phyloP scores from a whole-genome alignment of 345 rosid genomes.

The Jatropha curcas region DNA sequence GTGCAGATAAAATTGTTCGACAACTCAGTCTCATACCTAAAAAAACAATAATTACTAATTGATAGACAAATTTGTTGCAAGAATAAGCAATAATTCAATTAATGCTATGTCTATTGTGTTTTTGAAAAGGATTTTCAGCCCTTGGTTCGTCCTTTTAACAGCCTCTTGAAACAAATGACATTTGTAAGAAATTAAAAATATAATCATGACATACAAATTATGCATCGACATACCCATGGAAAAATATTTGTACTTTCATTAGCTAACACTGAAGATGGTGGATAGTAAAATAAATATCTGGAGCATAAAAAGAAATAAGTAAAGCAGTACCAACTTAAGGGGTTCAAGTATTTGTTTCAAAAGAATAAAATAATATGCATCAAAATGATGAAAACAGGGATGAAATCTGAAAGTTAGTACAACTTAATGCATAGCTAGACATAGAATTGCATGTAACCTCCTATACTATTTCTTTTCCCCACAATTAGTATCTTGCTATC shows the following conservation, averaged over 20 bases:
- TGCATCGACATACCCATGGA: neutral
- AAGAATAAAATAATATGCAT: neutral
- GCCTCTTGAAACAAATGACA: too few species aligned
- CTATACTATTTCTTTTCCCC: neutral
- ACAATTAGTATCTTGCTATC: conserved; percentile 4
- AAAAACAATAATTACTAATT: neutral
- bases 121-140: neutral
- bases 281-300: neutral
- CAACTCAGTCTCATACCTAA: neutral
- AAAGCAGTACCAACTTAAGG: too few species aligned
- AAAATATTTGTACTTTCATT: neutral
- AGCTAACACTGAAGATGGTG: neutral
- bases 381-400: neutral
- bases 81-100: neutral
- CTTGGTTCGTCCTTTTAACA: neutral
- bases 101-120: neutral
- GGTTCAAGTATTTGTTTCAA: neutral
- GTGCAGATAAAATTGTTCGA: neutral
- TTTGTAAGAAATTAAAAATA: too few species aligned
- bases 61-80: neutral
- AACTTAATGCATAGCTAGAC: neutral
- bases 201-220: neutral
- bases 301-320: neutral
- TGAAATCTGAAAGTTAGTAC: neutral
- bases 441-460: neutral